Conservation (phyloP, 305 asterid genomes). For the Petunia hybrid region DNA sequence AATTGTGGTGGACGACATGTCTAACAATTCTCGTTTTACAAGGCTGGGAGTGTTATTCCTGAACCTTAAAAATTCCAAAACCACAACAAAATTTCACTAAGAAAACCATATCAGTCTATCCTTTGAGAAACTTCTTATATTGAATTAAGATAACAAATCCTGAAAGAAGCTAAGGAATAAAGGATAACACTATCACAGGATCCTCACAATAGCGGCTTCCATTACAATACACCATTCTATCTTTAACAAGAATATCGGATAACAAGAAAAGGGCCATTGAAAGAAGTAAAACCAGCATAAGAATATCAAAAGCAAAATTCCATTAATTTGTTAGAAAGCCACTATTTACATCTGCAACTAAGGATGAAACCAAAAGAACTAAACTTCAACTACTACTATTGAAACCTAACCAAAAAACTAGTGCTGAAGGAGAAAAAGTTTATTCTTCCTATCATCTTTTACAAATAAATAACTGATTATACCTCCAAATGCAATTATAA, state of each 20-base stretch:
- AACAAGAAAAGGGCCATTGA: not conserved
- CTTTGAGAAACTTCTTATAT: not conserved
- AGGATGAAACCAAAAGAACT: conserved; percentile 41
- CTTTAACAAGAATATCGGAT: not conserved
- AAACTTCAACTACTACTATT: conserved; percentile 39
- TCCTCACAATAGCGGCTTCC: not conserved
- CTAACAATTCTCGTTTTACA: not conserved
- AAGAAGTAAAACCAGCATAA: not conserved
- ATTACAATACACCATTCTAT: conserved; percentile 3
- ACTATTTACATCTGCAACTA: conserved; percentile 63
- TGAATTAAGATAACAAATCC: conserved; percentile 4
- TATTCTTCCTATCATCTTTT: conserved; percentile 45
- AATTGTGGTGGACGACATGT: not conserved
- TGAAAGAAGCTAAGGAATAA: not conserved
- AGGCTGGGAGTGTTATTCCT: not conserved
- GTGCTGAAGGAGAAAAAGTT: conserved; percentile 31
- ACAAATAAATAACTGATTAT: conserved; percentile 46
- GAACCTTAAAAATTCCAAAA: conserved; percentile 11
- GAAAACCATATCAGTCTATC: conserved; percentile 4
- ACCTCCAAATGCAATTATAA: conserved; percentile 52
- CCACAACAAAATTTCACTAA: not conserved
- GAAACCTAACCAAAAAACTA: conserved; percentile 32
- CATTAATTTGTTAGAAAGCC: conserved; percentile 35
- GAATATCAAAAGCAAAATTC: conserved; percentile 20
- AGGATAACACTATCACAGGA: not conserved